Percentiles rank a stretch among this genome's conserved stretches.
phyloP scores from a whole-genome alignment of 2,329 filamentous ascomycete genomes.

The Aspergillus sp. region DNA sequence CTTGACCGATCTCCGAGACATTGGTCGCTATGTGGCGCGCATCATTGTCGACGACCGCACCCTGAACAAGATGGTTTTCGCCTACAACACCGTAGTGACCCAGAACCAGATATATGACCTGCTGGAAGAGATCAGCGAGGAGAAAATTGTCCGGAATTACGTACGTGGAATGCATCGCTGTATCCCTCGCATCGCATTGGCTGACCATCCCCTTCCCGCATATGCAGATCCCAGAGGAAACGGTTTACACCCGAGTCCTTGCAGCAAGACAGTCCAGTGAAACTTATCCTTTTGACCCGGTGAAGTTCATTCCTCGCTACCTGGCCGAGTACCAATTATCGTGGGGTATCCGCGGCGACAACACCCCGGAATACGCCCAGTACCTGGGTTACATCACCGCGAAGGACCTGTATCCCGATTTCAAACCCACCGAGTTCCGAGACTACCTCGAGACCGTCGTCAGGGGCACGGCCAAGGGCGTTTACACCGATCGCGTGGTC shows the following conservation, averaged over 20 bases:
- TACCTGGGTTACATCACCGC: conserved; percentile 56
- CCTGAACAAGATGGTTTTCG: conserved; percentile 53
- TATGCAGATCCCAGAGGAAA: conserved; percentile 33
- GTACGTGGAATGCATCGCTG: conserved; percentile 25
- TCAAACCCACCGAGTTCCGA: conserved; percentile 41
- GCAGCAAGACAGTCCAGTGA: conserved; percentile 34
- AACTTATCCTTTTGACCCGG: conserved; percentile 36
- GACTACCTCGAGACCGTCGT: conserved; percentile 43
- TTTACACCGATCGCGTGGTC: conserved; percentile 36
- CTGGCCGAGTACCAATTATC: conserved; percentile 47
- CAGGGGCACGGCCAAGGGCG: conserved; percentile 39
- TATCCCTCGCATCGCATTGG: not conserved
- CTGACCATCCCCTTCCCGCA: conserved; percentile 10
- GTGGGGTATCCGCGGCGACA: conserved; percentile 53
- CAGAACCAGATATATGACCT: conserved; percentile 49
- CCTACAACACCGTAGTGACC: conserved; percentile 47
- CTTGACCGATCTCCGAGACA: conserved; percentile 52
- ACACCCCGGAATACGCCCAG: conserved; percentile 52
- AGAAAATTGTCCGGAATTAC: conserved; percentile 44
- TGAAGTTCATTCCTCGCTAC: conserved; percentile 36
- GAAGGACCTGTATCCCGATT: conserved; percentile 56
- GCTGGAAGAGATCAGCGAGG: conserved; percentile 50
- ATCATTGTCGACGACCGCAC: conserved; percentile 55
- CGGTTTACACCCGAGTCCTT: conserved; percentile 33
- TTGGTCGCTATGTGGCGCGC: conserved; percentile 52